Evolutionary conservation across 2,329 filamentous ascomycete species (phyloP).

Genomic region (Pseudogymnoascus verrucosus): DNA sequence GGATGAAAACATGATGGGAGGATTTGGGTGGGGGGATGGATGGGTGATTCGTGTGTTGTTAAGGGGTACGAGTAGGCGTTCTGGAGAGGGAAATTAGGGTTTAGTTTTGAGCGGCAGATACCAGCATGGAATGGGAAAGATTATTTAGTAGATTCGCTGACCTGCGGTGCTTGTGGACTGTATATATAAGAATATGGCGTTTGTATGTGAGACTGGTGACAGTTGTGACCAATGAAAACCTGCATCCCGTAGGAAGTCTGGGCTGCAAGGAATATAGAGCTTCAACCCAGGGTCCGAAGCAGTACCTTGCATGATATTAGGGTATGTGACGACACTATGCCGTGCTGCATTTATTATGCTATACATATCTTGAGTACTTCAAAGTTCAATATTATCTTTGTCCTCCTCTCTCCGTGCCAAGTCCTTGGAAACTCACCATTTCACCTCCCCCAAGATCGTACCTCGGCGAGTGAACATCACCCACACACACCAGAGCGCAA

Average conservation of each 20-base stretch:
- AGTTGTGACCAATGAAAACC: background rate
- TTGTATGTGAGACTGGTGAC: background rate
- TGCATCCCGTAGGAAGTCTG: background rate
- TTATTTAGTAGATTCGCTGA: background rate
- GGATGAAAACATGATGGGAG: background rate
- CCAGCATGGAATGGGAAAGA: slow-evolving; percentile 7
- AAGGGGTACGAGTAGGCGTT: slow-evolving; percentile 6
- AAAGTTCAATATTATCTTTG: background rate
- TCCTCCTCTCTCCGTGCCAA: background rate
- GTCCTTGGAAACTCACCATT: background rate
- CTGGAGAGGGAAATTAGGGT: slow-evolving; percentile 8
- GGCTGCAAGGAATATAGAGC: background rate
- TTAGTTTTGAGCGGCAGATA: slow-evolving; percentile 10
- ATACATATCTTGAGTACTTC: background rate
- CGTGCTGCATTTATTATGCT: background rate
- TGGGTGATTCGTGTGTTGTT: background rate
- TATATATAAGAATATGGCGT: background rate
- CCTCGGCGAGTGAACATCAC: background rate
- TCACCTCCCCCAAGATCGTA: background rate
- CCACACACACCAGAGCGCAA: background rate
- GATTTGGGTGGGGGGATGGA: background rate
- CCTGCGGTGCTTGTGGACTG: background rate
- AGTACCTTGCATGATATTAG: slow-evolving; percentile 2
- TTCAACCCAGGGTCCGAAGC: background rate
- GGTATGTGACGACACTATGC: background rate